Conservation (phyloP, 176 grass and related monocot genomes). For the Zizania latifolia region DNA sequence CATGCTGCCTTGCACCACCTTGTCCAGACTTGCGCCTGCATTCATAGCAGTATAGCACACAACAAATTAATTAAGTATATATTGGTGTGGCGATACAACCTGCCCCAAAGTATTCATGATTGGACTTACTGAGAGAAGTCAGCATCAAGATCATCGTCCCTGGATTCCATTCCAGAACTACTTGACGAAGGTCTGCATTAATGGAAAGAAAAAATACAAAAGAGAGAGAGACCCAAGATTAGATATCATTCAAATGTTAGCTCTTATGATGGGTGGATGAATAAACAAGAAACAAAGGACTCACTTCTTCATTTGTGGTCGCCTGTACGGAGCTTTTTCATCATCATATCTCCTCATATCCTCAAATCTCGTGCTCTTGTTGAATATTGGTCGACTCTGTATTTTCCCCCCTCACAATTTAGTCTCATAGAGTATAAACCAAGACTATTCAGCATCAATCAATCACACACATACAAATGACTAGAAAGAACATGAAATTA, state of each 20-base stretch:
- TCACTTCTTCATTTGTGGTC: conserved; percentile 71
- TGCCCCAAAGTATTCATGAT: neutral
- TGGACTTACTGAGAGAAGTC: conserved; percentile 83
- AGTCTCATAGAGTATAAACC: neutral
- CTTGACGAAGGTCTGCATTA: conserved; percentile 56
- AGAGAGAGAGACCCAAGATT: conserved; percentile 11
- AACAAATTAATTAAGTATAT: neutral
- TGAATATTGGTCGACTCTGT: conserved; percentile 97
- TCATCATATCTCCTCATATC: conserved; percentile 84
- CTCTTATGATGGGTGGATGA: neutral
- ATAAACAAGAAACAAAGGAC: neutral
- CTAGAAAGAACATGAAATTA: conserved; percentile 39
- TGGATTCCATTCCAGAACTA: conserved; percentile 60
- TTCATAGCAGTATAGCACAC: conserved; percentile 1
- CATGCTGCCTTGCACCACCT: conserved; percentile 64
- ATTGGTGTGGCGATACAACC: neutral
- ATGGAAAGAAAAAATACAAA: neutral
- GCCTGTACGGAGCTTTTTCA: conserved; percentile 68
- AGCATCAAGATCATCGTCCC: conserved; percentile 83
- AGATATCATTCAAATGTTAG: neutral
- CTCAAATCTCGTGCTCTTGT: conserved; percentile 95
- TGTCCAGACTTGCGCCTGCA: conserved; percentile 52
- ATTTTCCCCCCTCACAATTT: conserved; percentile 17
- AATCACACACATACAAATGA: conserved; percentile 4
- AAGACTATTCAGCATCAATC: conserved; percentile 5